phyloP scores from a whole-genome alignment of 2,329 filamentous ascomycete species.

The Zasmidium citrigriseum region DNA sequence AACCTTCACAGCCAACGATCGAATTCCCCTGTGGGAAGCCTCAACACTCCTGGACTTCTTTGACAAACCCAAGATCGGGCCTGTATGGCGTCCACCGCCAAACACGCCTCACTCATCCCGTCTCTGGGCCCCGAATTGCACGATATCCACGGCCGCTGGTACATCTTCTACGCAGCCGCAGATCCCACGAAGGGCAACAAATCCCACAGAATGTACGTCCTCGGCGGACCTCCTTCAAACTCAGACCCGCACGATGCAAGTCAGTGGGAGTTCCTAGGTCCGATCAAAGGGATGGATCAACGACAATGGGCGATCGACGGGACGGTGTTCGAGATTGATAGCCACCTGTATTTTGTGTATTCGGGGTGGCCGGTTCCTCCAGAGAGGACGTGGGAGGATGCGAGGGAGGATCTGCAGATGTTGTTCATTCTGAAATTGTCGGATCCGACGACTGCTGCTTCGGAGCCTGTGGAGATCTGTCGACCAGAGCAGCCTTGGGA shows the following conservation, averaged over 20 bases:
- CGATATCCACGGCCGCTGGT: slow-evolving; percentile 53
- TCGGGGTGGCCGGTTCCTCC: slow-evolving; percentile 45
- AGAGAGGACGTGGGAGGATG: slow-evolving; percentile 18
- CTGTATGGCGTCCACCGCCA: slow-evolving; percentile 46
- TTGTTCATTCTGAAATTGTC: slow-evolving; percentile 45
- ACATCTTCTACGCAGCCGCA: slow-evolving; percentile 52
- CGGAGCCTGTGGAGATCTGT: slow-evolving; percentile 41
- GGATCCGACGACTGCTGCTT: slow-evolving; percentile 39
- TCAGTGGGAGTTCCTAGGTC: slow-evolving; percentile 45
- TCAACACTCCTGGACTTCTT: slow-evolving; percentile 43
- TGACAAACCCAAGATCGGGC: slow-evolving; percentile 38
- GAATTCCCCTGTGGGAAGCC: slow-evolving; percentile 48
- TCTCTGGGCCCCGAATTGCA: slow-evolving; percentile 60
- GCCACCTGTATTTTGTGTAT: slow-evolving; percentile 45
- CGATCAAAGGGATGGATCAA: slow-evolving; percentile 41
- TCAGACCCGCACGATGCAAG: slow-evolving; percentile 33
- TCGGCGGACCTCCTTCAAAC: slow-evolving; percentile 41
- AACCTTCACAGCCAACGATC: slow-evolving; percentile 48
- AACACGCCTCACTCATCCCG: slow-evolving; percentile 45
- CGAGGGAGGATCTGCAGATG: slow-evolving; percentile 42
- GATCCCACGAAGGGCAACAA: slow-evolving; percentile 46
- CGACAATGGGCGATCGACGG: slow-evolving; percentile 52
- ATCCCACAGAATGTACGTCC: slow-evolving; percentile 49
- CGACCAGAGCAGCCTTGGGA: slow-evolving; percentile 45
- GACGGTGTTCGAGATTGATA: slow-evolving; percentile 44